phyloP scores from a whole-genome alignment of 805 yeast species.

The Nakazawaea wyomingensis region DNA sequence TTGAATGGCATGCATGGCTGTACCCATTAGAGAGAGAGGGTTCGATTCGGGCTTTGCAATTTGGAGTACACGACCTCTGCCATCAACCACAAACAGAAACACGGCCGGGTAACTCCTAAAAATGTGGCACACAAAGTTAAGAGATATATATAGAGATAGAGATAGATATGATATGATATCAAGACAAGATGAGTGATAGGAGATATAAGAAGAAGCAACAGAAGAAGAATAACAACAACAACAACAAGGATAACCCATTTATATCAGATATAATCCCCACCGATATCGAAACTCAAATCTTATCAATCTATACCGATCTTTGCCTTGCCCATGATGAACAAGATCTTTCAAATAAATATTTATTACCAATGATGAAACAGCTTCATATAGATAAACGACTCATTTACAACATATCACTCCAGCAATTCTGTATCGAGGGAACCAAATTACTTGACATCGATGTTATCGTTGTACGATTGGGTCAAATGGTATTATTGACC shows the following conservation, averaged over 20 bases:
- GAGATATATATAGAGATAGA: not conserved
- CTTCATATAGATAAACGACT: conserved; percentile 1
- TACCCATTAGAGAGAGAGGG: no score
- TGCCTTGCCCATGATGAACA: conserved; percentile 2
- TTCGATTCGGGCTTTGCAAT: no score
- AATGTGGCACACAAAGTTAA: no score
- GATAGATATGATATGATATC: not conserved
- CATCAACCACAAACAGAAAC: no score
- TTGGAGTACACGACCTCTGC: no score
- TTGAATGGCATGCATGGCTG: no score
- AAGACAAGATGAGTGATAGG: not conserved
- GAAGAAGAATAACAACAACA: not conserved
- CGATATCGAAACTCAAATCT: conserved; percentile 1
- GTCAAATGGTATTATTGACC: conserved; percentile 1
- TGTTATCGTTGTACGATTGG: not conserved
- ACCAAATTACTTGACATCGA: conserved; percentile 12
- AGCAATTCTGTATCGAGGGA: conserved; percentile 3
- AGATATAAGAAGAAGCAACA: not conserved
- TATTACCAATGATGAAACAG: conserved; percentile 1
- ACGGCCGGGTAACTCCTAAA: no score
- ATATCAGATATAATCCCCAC: conserved; percentile 1
- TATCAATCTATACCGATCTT: conserved; percentile 7
- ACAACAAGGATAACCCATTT: not conserved
- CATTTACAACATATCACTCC: not conserved
- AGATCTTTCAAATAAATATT: conserved; percentile 2